Base-by-base conservation (phyloP, 768 basidiomycete species). In the Gloeostereum incarnatum region DNA sequence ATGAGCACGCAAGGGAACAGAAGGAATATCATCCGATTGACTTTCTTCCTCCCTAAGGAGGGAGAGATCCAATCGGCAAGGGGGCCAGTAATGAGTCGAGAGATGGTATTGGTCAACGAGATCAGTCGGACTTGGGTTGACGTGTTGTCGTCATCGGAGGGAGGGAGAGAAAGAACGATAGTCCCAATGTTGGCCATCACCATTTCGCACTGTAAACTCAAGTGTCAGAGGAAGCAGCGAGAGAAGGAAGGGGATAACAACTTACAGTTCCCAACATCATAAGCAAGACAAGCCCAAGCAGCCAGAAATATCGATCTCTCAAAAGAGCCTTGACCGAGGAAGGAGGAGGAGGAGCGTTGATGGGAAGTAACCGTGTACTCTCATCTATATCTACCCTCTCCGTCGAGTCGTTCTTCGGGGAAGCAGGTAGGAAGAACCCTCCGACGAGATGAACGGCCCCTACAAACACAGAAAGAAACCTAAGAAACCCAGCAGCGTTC, bases 151-250 rank as follows among this genome's bases (percentile, higher is more conserved):
- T 63, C 57, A 11, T 54, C 47, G 8, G 45, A 36, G 11, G 58
- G 50, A 6, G 76, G 73, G 24, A 87, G 68, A 10, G 86, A 78
- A 3, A 80, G 58, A 10, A 81, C 69, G 36, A 89, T 81, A 1
- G 81, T 76, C 25, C 84, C 86, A 33, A 90, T 78, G 49, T 87
- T 90, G 14, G 84, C 80, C 14, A 89, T 77, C 16, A 90, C 67
- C 84, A 86, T 88, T 55, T 88, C 85, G 32, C 71, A 73, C 81
- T 85, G 38, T 5, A 13, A 27, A 31, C 41, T 3, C 24, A 2
- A 21, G 38, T 39, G 29, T 35, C 42, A 17, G 31, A 35, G 20
- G 20, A 20, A 6, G 31, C 8, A 21, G 27, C 35, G 13, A 40
- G 20, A 45, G 18, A 31, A n/a, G 20, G 14, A 19, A 18, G 25